These are phyloP conservation scores for Aspergillus japonicus DNA, from an alignment of 2,329 filamentous ascomycete genomes.

Conservation along the genomic window DNA sequence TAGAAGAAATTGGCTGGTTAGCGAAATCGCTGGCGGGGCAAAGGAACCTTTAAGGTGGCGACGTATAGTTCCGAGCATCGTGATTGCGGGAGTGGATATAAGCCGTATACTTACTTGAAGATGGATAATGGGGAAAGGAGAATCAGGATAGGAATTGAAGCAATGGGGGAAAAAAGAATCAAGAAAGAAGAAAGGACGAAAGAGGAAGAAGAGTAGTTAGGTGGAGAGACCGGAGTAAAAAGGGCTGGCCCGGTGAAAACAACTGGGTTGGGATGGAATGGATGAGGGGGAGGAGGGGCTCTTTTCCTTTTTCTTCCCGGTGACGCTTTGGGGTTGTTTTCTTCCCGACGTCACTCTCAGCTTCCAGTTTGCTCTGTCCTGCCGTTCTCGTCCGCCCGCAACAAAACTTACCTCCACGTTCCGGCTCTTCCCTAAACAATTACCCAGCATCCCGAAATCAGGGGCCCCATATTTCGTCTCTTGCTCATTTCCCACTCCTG, in stretches of 20 bases:
- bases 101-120: background rate
- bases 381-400: conserved; percentile 17
- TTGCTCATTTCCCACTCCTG: conserved; percentile 3
- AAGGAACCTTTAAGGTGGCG: background rate
- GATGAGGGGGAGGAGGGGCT: conserved; percentile 30
- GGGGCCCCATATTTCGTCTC: background rate
- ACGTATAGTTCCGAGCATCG: conserved; percentile 1
- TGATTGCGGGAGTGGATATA: conserved; percentile 9
- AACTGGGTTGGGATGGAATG: background rate
- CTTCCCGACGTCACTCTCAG: conserved; percentile 34
- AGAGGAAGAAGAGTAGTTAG: conserved; percentile 10
- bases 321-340: conserved; percentile 33
- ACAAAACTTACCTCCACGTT: conserved; percentile 13
- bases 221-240: conserved; percentile 9
- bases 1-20: conserved; percentile 5
- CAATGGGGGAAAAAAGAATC: conserved; percentile 8
- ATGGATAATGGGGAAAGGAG: background rate
- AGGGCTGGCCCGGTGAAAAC: conserved; percentile 28
- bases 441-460: conserved; percentile 17
- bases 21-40: conserved; percentile 24
- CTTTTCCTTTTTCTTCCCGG: conserved; percentile 22
- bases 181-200: conserved; percentile 10
- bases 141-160: background rate
- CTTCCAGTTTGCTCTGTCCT: too few relatives aligned
- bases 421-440: conserved; percentile 39